phyloP scores from a whole-genome alignment of 352 stramenopile species.

The Aphanomyces euteiches region DNA sequence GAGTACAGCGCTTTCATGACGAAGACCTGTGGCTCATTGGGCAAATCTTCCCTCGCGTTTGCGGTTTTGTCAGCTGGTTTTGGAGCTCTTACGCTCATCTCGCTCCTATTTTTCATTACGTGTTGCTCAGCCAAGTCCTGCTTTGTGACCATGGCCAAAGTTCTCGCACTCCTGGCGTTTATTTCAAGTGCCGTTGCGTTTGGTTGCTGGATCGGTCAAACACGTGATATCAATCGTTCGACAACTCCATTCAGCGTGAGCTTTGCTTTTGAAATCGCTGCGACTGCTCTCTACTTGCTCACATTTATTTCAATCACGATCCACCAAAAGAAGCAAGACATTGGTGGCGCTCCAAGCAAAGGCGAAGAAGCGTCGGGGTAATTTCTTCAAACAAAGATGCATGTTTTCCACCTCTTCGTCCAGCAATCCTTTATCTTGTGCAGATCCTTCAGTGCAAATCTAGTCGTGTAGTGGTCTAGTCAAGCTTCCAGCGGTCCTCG shows the following conservation, averaged over 20 bases:
- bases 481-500: too few relatives aligned
- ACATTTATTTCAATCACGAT: slow-evolving; percentile 4
- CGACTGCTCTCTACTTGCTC: not conserved
- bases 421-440: not conserved
- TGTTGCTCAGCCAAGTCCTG: slow-evolving; percentile 9
- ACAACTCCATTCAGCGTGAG: not conserved
- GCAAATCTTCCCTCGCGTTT: slow-evolving; percentile 16
- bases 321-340: not conserved
- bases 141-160: slow-evolving; percentile 3
- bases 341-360: not conserved
- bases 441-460: not conserved
- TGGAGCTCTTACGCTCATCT: slow-evolving; percentile 2
- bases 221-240: not conserved
- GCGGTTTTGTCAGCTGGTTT: slow-evolving; percentile 1
- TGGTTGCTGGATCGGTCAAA: slow-evolving; percentile 11
- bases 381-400: not conserved
- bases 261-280: slow-evolving; percentile 17
- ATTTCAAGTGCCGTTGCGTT: slow-evolving; percentile 1
- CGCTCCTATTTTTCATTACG: not conserved
- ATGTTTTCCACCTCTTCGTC: not conserved
- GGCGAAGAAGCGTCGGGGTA: not conserved
- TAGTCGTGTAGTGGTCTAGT: too few relatives aligned
- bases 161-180: not conserved
- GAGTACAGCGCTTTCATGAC: slow-evolving; percentile 4
- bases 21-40: slow-evolving; percentile 17